phyloP scores from a whole-genome alignment of 2,329 filamentous ascomycete genomes.

The Aspergillus fumigatus region DNA sequence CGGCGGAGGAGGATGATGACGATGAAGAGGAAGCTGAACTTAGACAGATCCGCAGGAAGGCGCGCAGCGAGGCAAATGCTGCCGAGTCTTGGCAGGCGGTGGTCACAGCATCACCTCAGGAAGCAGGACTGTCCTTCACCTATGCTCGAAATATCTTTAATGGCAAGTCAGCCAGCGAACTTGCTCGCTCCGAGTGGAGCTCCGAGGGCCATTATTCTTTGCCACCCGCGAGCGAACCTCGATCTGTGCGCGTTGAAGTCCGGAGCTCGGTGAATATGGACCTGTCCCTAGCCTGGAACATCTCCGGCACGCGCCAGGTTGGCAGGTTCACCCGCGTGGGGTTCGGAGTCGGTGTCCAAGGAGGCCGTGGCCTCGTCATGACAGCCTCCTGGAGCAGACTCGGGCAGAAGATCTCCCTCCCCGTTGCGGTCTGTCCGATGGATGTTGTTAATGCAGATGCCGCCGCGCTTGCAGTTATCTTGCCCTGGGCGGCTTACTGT shows the following conservation, averaged over 20 bases:
- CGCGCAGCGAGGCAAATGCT: conserved; percentile 17
- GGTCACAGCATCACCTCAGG: conserved; percentile 25
- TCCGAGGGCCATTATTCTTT: conserved; percentile 36
- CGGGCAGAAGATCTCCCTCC: conserved; percentile 37
- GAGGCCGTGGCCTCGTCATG: conserved; percentile 31
- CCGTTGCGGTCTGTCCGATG: conserved; percentile 35
- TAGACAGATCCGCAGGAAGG: conserved; percentile 11
- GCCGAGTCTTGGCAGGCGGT: conserved; percentile 33
- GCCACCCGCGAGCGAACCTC: conserved; percentile 22
- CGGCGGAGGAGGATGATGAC: conserved; percentile 15
- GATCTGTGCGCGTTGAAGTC: conserved; percentile 34
- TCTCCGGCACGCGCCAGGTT: conserved; percentile 34
- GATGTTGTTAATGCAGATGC: conserved; percentile 31
- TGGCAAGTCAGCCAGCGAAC: conserved; percentile 27
- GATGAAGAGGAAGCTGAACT: conserved; percentile 10
- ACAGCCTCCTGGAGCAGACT: conserved; percentile 38
- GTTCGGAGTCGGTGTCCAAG: conserved; percentile 35
- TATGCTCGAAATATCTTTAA: conserved; percentile 39
- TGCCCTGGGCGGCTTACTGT: conserved; percentile 39
- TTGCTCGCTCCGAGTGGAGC: conserved; percentile 37
- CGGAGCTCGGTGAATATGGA: conserved; percentile 22
- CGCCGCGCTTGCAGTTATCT: conserved; percentile 30
- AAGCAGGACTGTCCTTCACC: conserved; percentile 25
- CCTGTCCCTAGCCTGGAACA: conserved; percentile 29
- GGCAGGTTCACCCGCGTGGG: conserved; percentile 37